Evolutionary conservation across 257 asterid genomes (phyloP).

Genomic region (Fraxinus quadrangulata): DNA sequence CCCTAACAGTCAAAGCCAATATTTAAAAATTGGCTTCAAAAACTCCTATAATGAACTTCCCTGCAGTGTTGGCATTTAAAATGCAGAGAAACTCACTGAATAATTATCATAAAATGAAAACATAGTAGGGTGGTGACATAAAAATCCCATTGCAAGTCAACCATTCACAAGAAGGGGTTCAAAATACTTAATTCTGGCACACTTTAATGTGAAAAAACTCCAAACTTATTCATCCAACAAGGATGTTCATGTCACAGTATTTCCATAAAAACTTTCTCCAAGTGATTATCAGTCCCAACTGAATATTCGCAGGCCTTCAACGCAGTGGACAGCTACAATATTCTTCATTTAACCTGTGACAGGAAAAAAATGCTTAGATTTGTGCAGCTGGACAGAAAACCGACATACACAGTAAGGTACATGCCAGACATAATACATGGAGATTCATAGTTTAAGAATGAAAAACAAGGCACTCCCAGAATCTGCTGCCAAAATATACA

Average conservation of each 20-base stretch:
- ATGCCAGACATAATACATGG: not conserved
- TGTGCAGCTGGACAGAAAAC: not conserved
- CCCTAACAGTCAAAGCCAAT: not conserved
- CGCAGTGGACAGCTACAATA: not conserved
- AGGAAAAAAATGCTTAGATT: not conserved
- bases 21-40: not conserved
- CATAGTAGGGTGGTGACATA: not conserved
- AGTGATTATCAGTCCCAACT: not conserved
- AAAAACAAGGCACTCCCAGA: not conserved
- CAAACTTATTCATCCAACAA: not conserved
- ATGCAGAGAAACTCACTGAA: not conserved
- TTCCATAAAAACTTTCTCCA: slow-evolving; percentile 12
- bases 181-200: slow-evolving; percentile 7
- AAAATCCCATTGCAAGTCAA: slow-evolving; percentile 12
- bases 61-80: not conserved
- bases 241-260: not conserved
- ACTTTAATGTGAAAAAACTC: not conserved
- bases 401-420: not conserved
- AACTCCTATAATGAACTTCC: not conserved
- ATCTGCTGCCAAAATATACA: not conserved
- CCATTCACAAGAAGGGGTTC: not conserved
- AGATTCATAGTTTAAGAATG: not conserved
- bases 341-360: slow-evolving; percentile 8
- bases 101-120: not conserved
- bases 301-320: not conserved